phyloP scores from a whole-genome alignment of 2,329 filamentous ascomycete species.

The Acephala macrosclerotiorum region DNA sequence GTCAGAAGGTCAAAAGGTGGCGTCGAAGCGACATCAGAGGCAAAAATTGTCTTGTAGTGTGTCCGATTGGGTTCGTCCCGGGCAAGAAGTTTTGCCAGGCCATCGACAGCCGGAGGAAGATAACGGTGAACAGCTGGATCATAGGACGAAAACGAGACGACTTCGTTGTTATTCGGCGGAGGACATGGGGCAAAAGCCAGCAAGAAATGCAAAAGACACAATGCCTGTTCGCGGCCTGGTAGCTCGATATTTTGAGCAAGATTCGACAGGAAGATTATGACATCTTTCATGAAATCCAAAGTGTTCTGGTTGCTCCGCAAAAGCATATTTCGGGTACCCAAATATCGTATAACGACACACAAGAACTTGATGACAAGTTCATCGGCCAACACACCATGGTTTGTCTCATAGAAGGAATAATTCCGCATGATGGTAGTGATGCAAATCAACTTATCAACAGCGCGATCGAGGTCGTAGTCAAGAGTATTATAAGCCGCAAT shows the following conservation, averaged over 20 bases:
- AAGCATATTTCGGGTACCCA: constrained; percentile 89
- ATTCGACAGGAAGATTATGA: constrained; percentile 89
- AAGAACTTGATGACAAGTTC: constrained; percentile 83
- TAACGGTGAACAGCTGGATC: constrained; percentile 85
- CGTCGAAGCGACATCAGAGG: constrained; percentile 69
- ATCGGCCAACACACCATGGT: constrained; percentile 78
- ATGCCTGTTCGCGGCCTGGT: constrained; percentile 84
- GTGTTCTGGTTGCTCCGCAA: constrained; percentile 84
- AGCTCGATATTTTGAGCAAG: constrained; percentile 82
- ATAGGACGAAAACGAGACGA: constrained; percentile 80
- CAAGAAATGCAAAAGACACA: constrained; percentile 87
- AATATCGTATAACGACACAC: constrained; percentile 81
- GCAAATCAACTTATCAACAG: constrained; percentile 86
- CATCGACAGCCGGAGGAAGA: constrained; percentile 87
- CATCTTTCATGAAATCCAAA: constrained; percentile 96
- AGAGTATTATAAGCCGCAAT: constrained; percentile 76
- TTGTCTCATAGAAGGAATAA: constrained; percentile 83
- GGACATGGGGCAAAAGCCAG: constrained; percentile 88
- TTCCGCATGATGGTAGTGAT: constrained; percentile 94
- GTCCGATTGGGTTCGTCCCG: constrained; percentile 92
- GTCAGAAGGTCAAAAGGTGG: constrained; percentile 83
- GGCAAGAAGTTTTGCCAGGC: constrained; percentile 88
- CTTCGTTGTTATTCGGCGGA: constrained; percentile 63
- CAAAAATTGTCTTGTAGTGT: constrained; percentile 83
- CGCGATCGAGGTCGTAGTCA: constrained; percentile 83